phyloP scores from a whole-genome alignment of 1,284 basidiomycete species.

The Agroathelia rolfsii region DNA sequence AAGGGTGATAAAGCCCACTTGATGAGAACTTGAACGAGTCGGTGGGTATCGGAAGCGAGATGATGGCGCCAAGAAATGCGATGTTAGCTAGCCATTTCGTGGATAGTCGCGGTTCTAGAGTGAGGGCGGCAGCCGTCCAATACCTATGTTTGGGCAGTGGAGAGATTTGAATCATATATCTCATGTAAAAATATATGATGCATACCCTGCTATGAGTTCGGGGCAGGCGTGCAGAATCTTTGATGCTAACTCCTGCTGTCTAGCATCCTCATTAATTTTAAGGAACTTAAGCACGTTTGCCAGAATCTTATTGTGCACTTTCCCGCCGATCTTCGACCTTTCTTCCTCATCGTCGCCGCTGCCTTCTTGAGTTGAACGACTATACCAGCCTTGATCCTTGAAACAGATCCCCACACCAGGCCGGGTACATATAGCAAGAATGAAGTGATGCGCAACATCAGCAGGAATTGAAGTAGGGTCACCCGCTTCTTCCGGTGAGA shows the following conservation, averaged over 20 bases:
- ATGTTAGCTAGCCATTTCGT: constrained; percentile 88
- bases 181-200: constrained; percentile 7
- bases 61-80: constrained; percentile 67
- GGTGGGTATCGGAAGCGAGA: constrained; percentile 67
- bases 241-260: constrained; percentile 79
- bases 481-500: constrained; percentile 36
- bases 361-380: constrained; percentile 42
- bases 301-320: constrained; percentile 80
- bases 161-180: too few species aligned
- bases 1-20: constrained; percentile 42
- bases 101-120: constrained; percentile 79
- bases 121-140: constrained; percentile 66
- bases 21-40: constrained; percentile 40
- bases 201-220: constrained; percentile 71
- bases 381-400: constrained; percentile 86
- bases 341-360: too few species aligned
- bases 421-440: constrained; percentile 78
- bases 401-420: constrained; percentile 86
- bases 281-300: constrained; percentile 65
- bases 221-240: constrained; percentile 76
- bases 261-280: constrained; percentile 74
- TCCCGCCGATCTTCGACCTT: constrained; percentile 29
- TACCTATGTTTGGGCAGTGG: constrained; percentile 42
- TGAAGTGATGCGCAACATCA: constrained; percentile 80
- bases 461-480: constrained; percentile 55